Evolutionary conservation across 139 green algal genomes (phyloP).

Genomic region (Chlorella sp.): DNA sequence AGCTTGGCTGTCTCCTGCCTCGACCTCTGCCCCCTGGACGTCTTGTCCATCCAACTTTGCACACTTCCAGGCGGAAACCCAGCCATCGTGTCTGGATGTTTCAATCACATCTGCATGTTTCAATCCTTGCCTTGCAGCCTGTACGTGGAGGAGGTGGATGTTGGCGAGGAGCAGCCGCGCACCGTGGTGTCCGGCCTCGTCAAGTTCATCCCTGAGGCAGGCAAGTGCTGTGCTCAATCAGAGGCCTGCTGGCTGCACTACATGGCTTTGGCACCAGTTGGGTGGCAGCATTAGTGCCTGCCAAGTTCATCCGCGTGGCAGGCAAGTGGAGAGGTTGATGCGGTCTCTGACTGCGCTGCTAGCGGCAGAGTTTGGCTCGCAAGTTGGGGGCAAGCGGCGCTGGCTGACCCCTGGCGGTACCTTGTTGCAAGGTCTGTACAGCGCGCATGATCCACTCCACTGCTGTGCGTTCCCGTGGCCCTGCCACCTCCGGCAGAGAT

Average conservation of each 20-base stretch:
- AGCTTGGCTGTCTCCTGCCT: no score
- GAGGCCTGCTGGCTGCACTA: no score
- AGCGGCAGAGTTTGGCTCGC: no score
- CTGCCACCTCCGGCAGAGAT: not conserved
- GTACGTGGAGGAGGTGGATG: constrained; percentile 92
- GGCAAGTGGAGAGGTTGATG: no score
- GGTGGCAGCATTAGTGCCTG: constrained; percentile 57
- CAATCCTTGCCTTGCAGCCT: constrained; percentile 52
- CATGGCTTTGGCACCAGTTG: not conserved
- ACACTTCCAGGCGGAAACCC: no score
- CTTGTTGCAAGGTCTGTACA: not conserved
- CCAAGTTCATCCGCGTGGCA: constrained; percentile 85
- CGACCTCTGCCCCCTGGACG: no score
- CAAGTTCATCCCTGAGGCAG: constrained; percentile 85
- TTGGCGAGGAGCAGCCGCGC: constrained; percentile 68
- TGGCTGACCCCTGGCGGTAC: no score
- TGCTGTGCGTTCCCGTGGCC: not conserved
- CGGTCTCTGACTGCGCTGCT: not conserved
- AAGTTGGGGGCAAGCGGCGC: no score
- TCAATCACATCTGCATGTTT: no score
- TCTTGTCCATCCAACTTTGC: no score
- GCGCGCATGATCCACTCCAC: not conserved
- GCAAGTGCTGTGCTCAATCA: constrained; percentile 22
- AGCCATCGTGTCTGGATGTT: no score
- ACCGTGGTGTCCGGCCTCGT: constrained; percentile 90